A percentile compares a stretch with the other conserved stretches of the same genome.
Conservation (phyloP, 1,284 basidiomycete genomes). For the Trametes versicolor region DNA sequence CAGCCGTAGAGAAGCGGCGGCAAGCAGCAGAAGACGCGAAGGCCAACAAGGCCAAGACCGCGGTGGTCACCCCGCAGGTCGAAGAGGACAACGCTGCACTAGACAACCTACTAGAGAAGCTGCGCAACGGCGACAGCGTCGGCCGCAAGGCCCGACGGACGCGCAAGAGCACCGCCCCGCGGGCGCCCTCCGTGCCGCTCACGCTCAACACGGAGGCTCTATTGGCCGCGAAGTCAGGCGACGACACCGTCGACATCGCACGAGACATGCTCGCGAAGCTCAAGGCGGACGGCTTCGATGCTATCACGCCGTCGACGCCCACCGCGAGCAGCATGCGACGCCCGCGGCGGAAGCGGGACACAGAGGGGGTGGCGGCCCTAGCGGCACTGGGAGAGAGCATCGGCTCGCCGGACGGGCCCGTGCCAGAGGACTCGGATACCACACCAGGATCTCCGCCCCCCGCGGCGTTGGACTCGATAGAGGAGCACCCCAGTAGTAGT, state of each 20-base stretch:
- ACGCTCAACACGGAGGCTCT: constrained; percentile 52
- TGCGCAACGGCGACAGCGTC: constrained; percentile 74
- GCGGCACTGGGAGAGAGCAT: constrained; percentile 33
- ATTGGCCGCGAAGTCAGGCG: constrained; percentile 37
- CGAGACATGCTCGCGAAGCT: constrained; percentile 79
- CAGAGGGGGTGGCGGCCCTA: constrained; percentile 33
- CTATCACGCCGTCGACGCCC: constrained; percentile 38
- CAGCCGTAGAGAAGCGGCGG: constrained; percentile 71
- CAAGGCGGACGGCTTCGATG: constrained; percentile 59
- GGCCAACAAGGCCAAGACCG: constrained; percentile 61
- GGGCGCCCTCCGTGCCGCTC: constrained; percentile 50
- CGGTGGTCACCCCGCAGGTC: constrained; percentile 48
- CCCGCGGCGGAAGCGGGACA: constrained; percentile 35
- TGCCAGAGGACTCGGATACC: constrained; percentile 29
- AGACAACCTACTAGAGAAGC: constrained; percentile 78
- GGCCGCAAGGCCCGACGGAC: constrained; percentile 65
- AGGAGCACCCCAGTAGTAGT: constrained; percentile 31
- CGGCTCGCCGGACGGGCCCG: constrained; percentile 26
- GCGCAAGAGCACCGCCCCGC: constrained; percentile 52
- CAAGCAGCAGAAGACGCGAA: constrained; percentile 71
- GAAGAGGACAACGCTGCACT: constrained; percentile 71
- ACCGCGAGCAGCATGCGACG: constrained; percentile 35
- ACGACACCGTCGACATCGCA: constrained; percentile 69
- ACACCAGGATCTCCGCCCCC: constrained; percentile 22
- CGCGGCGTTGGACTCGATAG: constrained; percentile 32